Percentiles rank a stretch among this genome's conserved stretches.
Conservation (phyloP, 2,329 filamentous ascomycete species). For the Fusarium sp. region DNA sequence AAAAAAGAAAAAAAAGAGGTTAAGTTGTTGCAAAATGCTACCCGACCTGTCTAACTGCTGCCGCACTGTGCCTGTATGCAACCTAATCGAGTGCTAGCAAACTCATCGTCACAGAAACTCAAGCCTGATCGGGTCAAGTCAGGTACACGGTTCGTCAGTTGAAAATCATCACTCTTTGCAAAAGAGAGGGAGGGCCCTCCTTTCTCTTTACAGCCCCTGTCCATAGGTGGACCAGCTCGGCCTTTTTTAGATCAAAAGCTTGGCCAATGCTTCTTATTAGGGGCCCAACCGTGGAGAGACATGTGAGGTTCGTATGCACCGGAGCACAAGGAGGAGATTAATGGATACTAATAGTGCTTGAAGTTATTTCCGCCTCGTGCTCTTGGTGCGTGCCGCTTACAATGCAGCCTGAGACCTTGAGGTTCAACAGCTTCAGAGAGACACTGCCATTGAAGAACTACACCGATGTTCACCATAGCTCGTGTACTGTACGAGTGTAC, state of each 20-base stretch:
- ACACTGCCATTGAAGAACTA: not conserved
- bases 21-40: conserved; percentile 14
- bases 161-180: conserved; percentile 36
- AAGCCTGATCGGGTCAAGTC: conserved; percentile 44
- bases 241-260: conserved; percentile 46
- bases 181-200: conserved; percentile 18
- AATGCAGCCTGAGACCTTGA: not conserved
- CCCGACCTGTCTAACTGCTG: not conserved
- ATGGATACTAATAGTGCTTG: conserved; percentile 6
- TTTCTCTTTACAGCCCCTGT: conserved; percentile 20
- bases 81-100: conserved; percentile 25
- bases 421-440: not conserved
- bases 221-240: conserved; percentile 24
- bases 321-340: conserved; percentile 8
- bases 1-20: not conserved
- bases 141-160: conserved; percentile 38
- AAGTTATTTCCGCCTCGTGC: conserved; percentile 17
- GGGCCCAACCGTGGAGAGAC: conserved; percentile 30
- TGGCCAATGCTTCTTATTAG: conserved; percentile 43
- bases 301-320: conserved; percentile 28
- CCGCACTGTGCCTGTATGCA: conserved; percentile 33
- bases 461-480: conserved; percentile 8
- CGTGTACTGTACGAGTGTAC: conserved; percentile 16
- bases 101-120: conserved; percentile 33
- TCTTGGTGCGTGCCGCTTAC: conserved; percentile 6